Evolutionary conservation across 768 basidiomycete genomes (phyloP).

Genomic region (Rhizopogon vesiculosus): DNA sequence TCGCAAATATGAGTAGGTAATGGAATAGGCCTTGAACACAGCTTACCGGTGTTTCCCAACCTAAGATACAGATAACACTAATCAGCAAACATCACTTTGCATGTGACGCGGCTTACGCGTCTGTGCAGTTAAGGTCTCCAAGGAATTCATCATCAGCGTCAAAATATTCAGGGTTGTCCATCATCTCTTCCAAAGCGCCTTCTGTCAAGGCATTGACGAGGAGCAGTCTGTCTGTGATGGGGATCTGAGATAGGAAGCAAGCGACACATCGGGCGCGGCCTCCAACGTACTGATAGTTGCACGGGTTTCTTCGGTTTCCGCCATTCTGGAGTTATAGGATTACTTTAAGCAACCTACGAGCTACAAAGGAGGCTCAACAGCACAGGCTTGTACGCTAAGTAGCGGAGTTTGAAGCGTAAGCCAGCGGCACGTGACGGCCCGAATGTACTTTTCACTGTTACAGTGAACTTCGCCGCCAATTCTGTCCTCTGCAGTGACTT

Average conservation of each 20-base stretch:
- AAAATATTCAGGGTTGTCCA: constrained; percentile 14
- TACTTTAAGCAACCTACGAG: too few relatives aligned
- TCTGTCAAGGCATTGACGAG: constrained; percentile 18
- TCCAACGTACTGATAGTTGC: constrained; percentile 15
- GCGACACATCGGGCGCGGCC: not conserved
- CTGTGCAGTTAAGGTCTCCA: constrained; percentile 28
- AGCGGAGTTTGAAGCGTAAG: too few relatives aligned
- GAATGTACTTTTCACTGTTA: too few relatives aligned
- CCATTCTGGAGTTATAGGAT: constrained; percentile 7
- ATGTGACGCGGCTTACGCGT: constrained; percentile 17
- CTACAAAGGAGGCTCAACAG: too few relatives aligned
- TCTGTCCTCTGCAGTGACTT: too few relatives aligned
- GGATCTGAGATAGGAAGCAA: not conserved
- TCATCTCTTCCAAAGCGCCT: constrained; percentile 22
- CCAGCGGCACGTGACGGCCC: too few relatives aligned
- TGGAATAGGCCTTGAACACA: not conserved
- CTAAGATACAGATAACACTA: constrained; percentile 9
- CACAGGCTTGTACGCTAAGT: too few relatives aligned
- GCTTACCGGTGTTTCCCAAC: constrained; percentile 26
- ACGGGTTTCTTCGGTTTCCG: constrained; percentile 6
- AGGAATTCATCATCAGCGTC: constrained; percentile 12
- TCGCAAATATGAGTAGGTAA: not conserved
- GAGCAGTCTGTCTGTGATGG: constrained; percentile 17
- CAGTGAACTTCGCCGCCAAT: too few relatives aligned
- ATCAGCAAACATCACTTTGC: not conserved